phyloP scores from a whole-genome alignment of 352 stramenopile genomes.

The Elongisporangium undulatum region DNA sequence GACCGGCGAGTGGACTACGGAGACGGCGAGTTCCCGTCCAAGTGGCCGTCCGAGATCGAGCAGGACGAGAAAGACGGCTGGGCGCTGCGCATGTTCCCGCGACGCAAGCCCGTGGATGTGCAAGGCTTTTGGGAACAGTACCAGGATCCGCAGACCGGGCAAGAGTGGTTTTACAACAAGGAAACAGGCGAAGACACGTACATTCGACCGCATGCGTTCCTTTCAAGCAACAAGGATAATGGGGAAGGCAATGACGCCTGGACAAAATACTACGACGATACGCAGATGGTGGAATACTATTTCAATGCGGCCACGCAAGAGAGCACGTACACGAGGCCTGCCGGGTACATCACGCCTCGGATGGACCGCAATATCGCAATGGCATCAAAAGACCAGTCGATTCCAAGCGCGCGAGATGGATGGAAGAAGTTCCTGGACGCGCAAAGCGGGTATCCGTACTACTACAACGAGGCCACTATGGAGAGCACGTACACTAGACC shows the following conservation, averaged over 20 bases:
- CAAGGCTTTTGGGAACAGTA: slow-evolving; percentile 59
- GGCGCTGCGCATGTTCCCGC: slow-evolving; percentile 51
- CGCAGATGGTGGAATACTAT: slow-evolving; percentile 57
- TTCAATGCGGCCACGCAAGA: slow-evolving; percentile 32
- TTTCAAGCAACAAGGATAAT: background rate
- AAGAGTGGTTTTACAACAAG: slow-evolving; percentile 74
- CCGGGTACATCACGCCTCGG: slow-evolving; percentile 23
- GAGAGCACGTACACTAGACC: slow-evolving; percentile 61
- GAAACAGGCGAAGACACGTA: slow-evolving; percentile 60
- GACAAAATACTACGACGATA: slow-evolving; percentile 70
- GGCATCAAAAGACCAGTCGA: slow-evolving; percentile 3
- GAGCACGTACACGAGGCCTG: slow-evolving; percentile 22
- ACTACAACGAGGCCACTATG: slow-evolving; percentile 71
- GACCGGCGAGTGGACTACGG: slow-evolving; percentile 89
- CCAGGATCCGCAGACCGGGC: slow-evolving; percentile 28
- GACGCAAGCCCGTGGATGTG: slow-evolving; percentile 36
- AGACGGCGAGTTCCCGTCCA: slow-evolving; percentile 86
- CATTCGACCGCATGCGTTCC: slow-evolving; percentile 23
- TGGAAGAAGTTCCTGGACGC: slow-evolving; percentile 54
- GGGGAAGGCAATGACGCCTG: slow-evolving; percentile 7
- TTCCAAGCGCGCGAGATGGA: slow-evolving; percentile 11
- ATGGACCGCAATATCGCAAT: slow-evolving; percentile 1
- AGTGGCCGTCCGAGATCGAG: slow-evolving; percentile 87
- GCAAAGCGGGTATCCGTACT: slow-evolving; percentile 52
- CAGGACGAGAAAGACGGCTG: slow-evolving; percentile 87